phyloP scores from a whole-genome alignment of 1,139 yeast species.

The Scheffersomyces lignicola region DNA sequence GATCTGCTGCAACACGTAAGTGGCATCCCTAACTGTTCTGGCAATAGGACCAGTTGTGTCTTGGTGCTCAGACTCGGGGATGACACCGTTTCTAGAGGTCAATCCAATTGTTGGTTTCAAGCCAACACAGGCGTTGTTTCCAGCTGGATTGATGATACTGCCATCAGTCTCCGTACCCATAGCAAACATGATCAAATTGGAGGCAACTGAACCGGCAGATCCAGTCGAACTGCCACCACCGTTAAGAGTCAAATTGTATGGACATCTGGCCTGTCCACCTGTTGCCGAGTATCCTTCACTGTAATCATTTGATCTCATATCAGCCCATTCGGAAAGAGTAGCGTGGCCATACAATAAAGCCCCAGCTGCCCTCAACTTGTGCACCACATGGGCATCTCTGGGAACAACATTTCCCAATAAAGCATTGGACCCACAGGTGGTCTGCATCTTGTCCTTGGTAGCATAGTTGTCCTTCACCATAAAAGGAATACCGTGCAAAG shows the following conservation, averaged over 20 bases:
- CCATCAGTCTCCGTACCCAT: slow-evolving; percentile 23
- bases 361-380: slow-evolving; percentile 20
- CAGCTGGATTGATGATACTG: slow-evolving; percentile 20
- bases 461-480: slow-evolving; percentile 21
- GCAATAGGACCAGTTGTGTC: slow-evolving; percentile 21
- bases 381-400: slow-evolving; percentile 20
- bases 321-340: slow-evolving; percentile 23
- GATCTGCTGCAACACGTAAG: slow-evolving; percentile 21
- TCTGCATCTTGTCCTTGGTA: slow-evolving; percentile 22
- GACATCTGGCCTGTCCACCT: slow-evolving; percentile 20
- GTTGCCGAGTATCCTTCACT: slow-evolving; percentile 23
- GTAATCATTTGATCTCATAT: slow-evolving; percentile 20
- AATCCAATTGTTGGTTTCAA: slow-evolving; percentile 23
- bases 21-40: slow-evolving; percentile 21
- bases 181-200: slow-evolving; percentile 20
- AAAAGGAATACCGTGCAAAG: slow-evolving; percentile 24
- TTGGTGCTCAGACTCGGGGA: slow-evolving; percentile 23
- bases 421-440: slow-evolving; percentile 19
- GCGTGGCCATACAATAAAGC: slow-evolving; percentile 24
- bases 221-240: slow-evolving; percentile 23
- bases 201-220: slow-evolving; percentile 19
- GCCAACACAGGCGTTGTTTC: slow-evolving; percentile 19
- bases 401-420: slow-evolving; percentile 22
- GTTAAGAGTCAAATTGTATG: slow-evolving; percentile 12
- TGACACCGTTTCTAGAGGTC: slow-evolving; percentile 21